Percentiles rank a stretch among this genome's conserved stretches.
Conservation (phyloP, 192 early-diverging fungal species). For the Mycoemilia scoparia region DNA sequence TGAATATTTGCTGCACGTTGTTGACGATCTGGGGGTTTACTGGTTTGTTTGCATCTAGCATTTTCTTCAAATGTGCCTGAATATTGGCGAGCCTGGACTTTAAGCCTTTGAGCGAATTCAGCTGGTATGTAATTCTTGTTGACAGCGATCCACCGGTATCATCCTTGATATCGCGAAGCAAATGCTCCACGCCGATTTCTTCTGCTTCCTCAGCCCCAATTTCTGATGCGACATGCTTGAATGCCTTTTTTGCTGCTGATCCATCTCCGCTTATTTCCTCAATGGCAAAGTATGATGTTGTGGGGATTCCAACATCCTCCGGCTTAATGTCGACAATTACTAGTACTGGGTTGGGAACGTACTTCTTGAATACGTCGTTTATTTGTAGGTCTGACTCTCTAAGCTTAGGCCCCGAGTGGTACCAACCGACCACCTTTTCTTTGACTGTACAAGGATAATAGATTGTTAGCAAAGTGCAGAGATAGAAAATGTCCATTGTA, state of each 20-base stretch:
- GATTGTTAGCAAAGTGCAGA: background rate
- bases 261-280: constrained; percentile 99
- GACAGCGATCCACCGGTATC: constrained; percentile 87
- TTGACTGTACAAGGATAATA: too few species aligned
- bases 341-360: constrained; percentile 88
- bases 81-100: constrained; percentile 74
- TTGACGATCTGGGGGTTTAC: constrained; percentile 95
- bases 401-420: constrained; percentile 96
- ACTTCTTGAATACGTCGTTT: constrained; percentile 93
- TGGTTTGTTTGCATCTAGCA: constrained; percentile 66
- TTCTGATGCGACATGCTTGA: constrained; percentile 84
- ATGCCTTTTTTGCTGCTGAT: constrained; percentile 88
- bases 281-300: constrained; percentile 91
- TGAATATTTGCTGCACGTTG: constrained; percentile 98
- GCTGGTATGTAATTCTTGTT: constrained; percentile 79
- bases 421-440: constrained; percentile 98
- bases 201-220: constrained; percentile 99
- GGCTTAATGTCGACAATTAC: constrained; percentile 95
- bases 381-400: constrained; percentile 92
- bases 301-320: constrained; percentile 81
- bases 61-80: constrained; percentile 70
- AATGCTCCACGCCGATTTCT: constrained; percentile 98
- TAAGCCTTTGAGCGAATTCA: constrained; percentile 80
- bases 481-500: background rate
- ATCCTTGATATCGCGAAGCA: constrained; percentile 97